phyloP scores from a whole-genome alignment of 2,329 filamentous ascomycete species.

The Alternaria novae-zelandiae region DNA sequence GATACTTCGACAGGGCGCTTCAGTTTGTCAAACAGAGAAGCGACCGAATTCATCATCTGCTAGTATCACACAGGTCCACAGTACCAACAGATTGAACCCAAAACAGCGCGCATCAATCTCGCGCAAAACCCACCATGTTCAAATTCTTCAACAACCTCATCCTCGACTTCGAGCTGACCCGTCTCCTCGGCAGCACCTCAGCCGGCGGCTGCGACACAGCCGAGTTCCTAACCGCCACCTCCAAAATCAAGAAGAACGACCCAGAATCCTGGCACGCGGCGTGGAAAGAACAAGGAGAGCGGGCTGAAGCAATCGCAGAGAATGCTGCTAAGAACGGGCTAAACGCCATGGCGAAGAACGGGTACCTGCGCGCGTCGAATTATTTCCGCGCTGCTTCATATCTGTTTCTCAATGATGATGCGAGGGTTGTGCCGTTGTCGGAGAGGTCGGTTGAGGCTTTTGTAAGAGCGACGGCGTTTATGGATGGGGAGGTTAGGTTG shows the following conservation, averaged over 20 bases:
- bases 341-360: constrained; percentile 5
- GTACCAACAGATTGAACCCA: neutral
- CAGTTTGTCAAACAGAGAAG: neutral
- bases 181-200: constrained; percentile 9
- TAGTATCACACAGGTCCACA: neutral
- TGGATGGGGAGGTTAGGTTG: neutral
- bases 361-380: neutral
- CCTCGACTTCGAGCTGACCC: constrained; percentile 17
- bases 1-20: neutral
- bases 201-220: constrained; percentile 7
- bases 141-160: constrained; percentile 7
- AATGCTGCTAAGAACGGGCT: neutral
- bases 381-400: neutral
- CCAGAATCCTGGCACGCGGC: neutral
- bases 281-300: neutral
- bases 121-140: constrained; percentile 21
- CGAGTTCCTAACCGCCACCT: constrained; percentile 5
- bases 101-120: neutral
- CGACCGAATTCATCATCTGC: neutral
- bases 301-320: neutral
- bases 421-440: neutral
- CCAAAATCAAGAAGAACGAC: constrained; percentile 18
- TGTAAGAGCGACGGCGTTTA: neutral
- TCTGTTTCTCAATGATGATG: constrained; percentile 1
- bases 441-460: neutral